Percentiles rank a stretch among this genome's conserved stretches.
Conservation (phyloP, 164 flowering plant genomes). For the Berberis thunbergii region DNA sequence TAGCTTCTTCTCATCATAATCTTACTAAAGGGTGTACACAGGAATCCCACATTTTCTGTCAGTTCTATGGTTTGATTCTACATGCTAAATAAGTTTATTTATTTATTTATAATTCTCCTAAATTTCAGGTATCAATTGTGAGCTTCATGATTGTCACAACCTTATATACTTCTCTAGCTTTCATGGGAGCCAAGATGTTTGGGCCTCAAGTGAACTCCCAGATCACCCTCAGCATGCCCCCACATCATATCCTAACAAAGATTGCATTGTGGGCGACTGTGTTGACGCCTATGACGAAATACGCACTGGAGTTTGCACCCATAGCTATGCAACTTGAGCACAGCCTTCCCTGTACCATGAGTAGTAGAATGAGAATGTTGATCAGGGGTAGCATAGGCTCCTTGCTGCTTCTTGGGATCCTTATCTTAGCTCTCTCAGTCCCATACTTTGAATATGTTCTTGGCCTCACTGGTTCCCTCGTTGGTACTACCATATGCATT, state of each 20-base stretch:
- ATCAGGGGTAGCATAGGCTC: slow-evolving; percentile 49
- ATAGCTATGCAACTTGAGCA: slow-evolving; percentile 61
- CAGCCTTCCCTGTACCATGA: slow-evolving; percentile 36
- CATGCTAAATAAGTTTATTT: too few species aligned
- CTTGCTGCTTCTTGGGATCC: slow-evolving; percentile 33
- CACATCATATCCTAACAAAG: slow-evolving; percentile 38
- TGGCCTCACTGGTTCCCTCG: slow-evolving; percentile 71
- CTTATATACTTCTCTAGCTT: slow-evolving; percentile 51
- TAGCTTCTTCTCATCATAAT: not conserved
- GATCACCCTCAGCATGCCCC: slow-evolving; percentile 79
- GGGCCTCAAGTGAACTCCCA: slow-evolving; percentile 57
- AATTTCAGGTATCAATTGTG: slow-evolving; percentile 54
- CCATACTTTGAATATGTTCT: slow-evolving; percentile 70
- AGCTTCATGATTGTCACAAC: slow-evolving; percentile 57
- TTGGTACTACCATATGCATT: slow-evolving; percentile 45
- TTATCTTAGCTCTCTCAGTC: slow-evolving; percentile 53
- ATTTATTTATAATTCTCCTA: too few species aligned
- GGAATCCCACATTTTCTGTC: too few species aligned
- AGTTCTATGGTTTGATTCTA: too few species aligned
- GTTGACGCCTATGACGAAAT: slow-evolving; percentile 80
- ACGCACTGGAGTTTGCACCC: slow-evolving; percentile 76
- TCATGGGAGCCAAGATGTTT: slow-evolving; percentile 67
- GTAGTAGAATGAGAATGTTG: slow-evolving; percentile 28
- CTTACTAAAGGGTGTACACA: too few species aligned
- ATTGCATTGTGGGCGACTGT: slow-evolving; percentile 83